Base-by-base conservation (phyloP, 1,284 basidiomycete genomes). In the Trichosporon asahii region DNA sequence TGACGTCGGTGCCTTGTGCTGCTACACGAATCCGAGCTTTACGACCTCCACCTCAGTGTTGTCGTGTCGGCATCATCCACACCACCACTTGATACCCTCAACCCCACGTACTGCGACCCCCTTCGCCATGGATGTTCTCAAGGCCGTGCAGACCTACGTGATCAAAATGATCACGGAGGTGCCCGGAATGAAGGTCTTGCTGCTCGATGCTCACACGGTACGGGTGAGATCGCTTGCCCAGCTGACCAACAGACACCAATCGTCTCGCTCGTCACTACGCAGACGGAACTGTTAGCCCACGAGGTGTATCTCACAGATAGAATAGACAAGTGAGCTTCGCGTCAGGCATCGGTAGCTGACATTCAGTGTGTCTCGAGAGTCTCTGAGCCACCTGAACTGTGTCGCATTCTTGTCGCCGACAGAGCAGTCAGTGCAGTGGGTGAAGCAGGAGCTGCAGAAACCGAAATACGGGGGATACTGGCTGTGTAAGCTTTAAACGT, bases 301-400 rank as follows among this genome's bases (percentile, higher is more conserved):
- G 95, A 99, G 80, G 93, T 99, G 23, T 99, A 99, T 83, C 89
- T 99, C 66, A 99, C 96, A 0, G 97, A 99, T 85, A 88, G 94
- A 70, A 93, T 99, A 80, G 95, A 97, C 86, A 98, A 98, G 80
- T 84, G 66, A 69, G 82, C 74, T 18, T n/a, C 31, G 18, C 12
- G 40, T 23, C 15, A 0, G 25, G 23, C 15, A 11, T 21, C 11
- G 12, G 15, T 8, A n/a, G 61, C 71, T 69, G 29, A 72, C 65
- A 15, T 12, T 6, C 70, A 84, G 83, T 83, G 87, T 86, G 79
- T 89, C 90, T 75, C 89, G 92, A 74, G 94, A 95, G 79, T 85
- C 92, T 18, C 94, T 98, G 89, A 89, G 91, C 15, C 96, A 99
- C 81, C 91, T 99, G 87, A 95, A 95, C 84, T 99, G 97, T 80